Percentiles rank a stretch among this genome's conserved stretches.
Conservation (phyloP, 345 rosid genomes). For the Psidium guajava region DNA sequence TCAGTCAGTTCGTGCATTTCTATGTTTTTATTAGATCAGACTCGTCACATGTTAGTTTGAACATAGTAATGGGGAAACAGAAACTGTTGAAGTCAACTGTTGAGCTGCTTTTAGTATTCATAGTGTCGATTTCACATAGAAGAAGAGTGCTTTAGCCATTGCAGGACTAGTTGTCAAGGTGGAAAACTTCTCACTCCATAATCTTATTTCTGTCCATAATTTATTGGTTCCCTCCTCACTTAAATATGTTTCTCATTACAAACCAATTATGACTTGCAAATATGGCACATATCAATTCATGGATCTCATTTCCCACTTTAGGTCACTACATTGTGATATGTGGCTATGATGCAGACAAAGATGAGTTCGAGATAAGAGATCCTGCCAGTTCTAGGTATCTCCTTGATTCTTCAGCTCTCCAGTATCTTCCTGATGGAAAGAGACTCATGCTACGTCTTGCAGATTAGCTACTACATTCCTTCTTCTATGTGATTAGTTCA, state of each 20-base stretch:
- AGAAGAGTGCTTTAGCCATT: background rate
- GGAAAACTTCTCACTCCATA: background rate
- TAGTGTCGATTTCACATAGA: background rate
- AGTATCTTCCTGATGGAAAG: background rate
- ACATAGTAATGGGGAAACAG: background rate
- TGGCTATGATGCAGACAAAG: conserved; percentile 60
- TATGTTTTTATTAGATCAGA: background rate
- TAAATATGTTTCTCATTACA: background rate
- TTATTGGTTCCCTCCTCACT: background rate
- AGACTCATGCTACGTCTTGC: background rate
- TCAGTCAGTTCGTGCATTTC: background rate
- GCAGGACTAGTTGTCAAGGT: background rate
- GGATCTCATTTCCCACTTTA: conserved; percentile 7
- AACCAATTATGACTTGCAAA: background rate
- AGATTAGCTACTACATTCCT: background rate
- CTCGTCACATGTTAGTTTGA: background rate
- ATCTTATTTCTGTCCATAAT: background rate
- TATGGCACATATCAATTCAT: background rate
- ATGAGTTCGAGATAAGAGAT: conserved; percentile 96
- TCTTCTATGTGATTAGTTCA: background rate
- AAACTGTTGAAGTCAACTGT: background rate
- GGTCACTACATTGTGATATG: conserved; percentile 92
- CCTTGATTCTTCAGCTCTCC: background rate
- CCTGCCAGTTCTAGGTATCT: conserved; percentile 85
- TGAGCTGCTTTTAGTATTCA: background rate